Percentiles rank a stretch among this genome's conserved stretches.
Conservation (phyloP, 139 green algal genomes). For the Chlorella vulgaris region DNA sequence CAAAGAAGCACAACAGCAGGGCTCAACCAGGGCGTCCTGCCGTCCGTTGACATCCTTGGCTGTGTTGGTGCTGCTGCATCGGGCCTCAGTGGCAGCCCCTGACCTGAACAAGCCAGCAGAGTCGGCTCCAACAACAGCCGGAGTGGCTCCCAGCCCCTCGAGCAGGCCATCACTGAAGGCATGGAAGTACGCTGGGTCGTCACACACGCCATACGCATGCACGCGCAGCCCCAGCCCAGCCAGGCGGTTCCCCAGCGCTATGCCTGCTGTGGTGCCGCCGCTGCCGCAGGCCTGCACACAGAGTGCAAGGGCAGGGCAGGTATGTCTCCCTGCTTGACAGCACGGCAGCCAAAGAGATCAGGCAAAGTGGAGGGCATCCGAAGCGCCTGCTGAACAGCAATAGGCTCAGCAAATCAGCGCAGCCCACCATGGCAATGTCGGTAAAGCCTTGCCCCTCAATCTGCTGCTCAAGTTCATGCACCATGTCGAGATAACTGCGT, state of each 20-base stretch:
- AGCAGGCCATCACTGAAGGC: constrained; percentile 76
- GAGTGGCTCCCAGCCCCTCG: constrained; percentile 55
- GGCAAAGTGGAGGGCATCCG: too few species aligned
- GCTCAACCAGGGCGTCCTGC: too few species aligned
- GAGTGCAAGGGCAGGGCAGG: not conserved
- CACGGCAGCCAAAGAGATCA: too few species aligned
- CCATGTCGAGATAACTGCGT: constrained; percentile 75
- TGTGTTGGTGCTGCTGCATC: too few species aligned
- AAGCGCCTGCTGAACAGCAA: too few species aligned
- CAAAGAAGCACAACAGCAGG: not conserved
- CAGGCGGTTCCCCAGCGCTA: constrained; percentile 80
- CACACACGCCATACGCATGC: constrained; percentile 85
- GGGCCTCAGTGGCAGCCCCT: not conserved
- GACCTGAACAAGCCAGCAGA: constrained; percentile 21
- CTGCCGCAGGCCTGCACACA: constrained; percentile 83
- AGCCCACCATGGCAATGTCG: constrained; percentile 77
- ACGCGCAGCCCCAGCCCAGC: constrained; percentile 44
- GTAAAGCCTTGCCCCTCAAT: constrained; percentile 53
- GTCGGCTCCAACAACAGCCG: not conserved
- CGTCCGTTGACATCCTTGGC: too few species aligned
- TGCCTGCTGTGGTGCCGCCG: constrained; percentile 86
- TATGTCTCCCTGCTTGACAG: too few species aligned
- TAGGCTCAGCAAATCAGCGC: not conserved
- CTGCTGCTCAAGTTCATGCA: constrained; percentile 83
- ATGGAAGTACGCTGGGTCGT: constrained; percentile 88